phyloP scores from a whole-genome alignment of 2,329 filamentous ascomycete species.

The Parascedosporium putredinis region DNA sequence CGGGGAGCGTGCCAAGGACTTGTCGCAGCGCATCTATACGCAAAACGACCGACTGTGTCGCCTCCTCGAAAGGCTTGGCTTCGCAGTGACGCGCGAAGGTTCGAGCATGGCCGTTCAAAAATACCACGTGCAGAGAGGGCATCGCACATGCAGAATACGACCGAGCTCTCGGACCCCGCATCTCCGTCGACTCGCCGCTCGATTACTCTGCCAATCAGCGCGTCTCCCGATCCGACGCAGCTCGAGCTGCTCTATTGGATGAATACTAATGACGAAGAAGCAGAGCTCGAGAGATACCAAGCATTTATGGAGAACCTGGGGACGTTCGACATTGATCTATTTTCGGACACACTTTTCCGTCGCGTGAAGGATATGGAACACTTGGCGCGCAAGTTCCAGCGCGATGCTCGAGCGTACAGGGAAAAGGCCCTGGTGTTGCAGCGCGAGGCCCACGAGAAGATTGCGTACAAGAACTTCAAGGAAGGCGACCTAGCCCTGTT shows the following conservation, averaged over 20 bases:
- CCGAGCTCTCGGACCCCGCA: constrained; percentile 45
- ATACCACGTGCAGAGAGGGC: constrained; percentile 49
- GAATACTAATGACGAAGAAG: constrained; percentile 47
- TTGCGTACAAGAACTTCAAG: constrained; percentile 91
- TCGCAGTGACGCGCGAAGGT: constrained; percentile 65
- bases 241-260: constrained; percentile 76
- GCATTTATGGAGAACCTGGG: constrained; percentile 64
- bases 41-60: constrained; percentile 77
- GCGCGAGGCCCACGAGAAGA: constrained; percentile 87
- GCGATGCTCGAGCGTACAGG: constrained; percentile 75
- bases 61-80: constrained; percentile 79
- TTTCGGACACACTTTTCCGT: constrained; percentile 76
- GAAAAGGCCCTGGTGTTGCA: constrained; percentile 75
- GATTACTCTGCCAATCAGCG: constrained; percentile 40
- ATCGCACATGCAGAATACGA: constrained; percentile 39
- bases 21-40: constrained; percentile 72
- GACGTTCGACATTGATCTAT: constrained; percentile 72
- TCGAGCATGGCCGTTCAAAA: constrained; percentile 67
- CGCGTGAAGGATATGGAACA: constrained; percentile 90
- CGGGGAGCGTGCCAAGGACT: constrained; percentile 65
- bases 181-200: constrained; percentile 42
- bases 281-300: constrained; percentile 62
- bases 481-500: constrained; percentile 92
- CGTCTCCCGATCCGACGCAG: constrained; percentile 52
- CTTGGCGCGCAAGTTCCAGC: constrained; percentile 85